A percentile compares a stretch with the other conserved stretches of the same genome.
Conservation (phyloP, 2,329 filamentous ascomycete species). For the Drechslerella dactyloides region DNA sequence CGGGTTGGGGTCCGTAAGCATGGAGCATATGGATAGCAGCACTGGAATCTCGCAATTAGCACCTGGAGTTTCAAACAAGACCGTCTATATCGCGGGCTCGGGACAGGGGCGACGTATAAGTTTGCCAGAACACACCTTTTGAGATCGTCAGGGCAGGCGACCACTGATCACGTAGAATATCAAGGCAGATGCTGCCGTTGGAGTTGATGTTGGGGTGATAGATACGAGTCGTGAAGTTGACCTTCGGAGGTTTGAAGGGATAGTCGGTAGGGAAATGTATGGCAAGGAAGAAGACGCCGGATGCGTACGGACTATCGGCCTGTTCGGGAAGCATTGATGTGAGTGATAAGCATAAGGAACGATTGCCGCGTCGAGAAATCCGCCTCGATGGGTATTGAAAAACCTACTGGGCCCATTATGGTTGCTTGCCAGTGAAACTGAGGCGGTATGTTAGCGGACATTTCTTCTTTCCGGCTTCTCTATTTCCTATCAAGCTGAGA, state of each 20-base stretch:
- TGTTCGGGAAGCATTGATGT: constrained; percentile 60
- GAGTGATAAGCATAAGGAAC: constrained; percentile 8
- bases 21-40: constrained; percentile 97
- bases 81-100: constrained; percentile 12
- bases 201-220: constrained; percentile 99
- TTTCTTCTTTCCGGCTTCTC: not conserved
- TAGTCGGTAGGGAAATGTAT: constrained; percentile 99
- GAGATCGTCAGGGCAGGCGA: constrained; percentile 97
- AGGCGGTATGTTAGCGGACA: constrained; percentile 56
- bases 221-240: constrained; percentile 99
- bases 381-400: constrained; percentile 60
- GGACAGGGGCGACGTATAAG: not conserved
- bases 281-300: constrained; percentile 97
- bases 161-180: constrained; percentile 99
- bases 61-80: not conserved
- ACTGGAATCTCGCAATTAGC: constrained; percentile 64
- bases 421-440: constrained; percentile 99
- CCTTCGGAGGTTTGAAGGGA: constrained; percentile 99
- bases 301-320: constrained; percentile 96
- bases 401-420: constrained; percentile 92
- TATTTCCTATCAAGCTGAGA: not conserved
- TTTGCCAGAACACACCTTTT: constrained; percentile 72
- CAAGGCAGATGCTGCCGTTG: constrained; percentile 98
- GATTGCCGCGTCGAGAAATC: constrained; percentile 52
- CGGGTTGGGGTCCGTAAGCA: constrained; percentile 99